Conservation (phyloP, 78 protist genomes). For the Bodo saltans region DNA sequence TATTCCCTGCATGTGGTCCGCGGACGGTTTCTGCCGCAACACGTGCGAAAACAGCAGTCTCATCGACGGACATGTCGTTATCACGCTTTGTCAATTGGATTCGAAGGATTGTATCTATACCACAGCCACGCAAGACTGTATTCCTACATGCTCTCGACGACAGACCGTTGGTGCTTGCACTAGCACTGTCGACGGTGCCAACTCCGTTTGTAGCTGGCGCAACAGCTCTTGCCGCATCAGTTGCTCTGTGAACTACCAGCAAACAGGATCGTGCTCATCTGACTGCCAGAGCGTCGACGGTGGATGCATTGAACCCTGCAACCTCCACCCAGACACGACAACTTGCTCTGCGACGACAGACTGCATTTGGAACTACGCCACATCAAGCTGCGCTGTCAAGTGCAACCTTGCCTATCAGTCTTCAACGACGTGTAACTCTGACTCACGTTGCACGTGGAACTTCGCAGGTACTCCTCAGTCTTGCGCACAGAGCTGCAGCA, state of each 20-base stretch:
- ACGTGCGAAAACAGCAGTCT: not conserved
- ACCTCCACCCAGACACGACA: not conserved
- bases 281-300: too few relatives aligned
- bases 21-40: not conserved
- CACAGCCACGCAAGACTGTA: too few relatives aligned
- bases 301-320: not conserved
- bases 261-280: too few relatives aligned
- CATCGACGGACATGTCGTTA: too few relatives aligned
- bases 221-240: too few relatives aligned
- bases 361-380: not conserved
- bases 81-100: too few relatives aligned
- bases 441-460: not conserved
- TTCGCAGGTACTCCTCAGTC: not conserved
- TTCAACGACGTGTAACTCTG: not conserved
- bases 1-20: not conserved
- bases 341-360: not conserved
- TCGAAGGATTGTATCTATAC: too few relatives aligned
- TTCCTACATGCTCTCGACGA: too few relatives aligned
- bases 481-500: not conserved
- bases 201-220: too few relatives aligned
- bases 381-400: not conserved
- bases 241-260: too few relatives aligned
- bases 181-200: too few relatives aligned
- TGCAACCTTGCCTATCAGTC: not conserved
- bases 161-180: too few relatives aligned